Percentiles rank a stretch among this genome's conserved stretches.
phyloP scores from a whole-genome alignment of 106 monocot species.

The Acanthochlamys bracteata region DNA sequence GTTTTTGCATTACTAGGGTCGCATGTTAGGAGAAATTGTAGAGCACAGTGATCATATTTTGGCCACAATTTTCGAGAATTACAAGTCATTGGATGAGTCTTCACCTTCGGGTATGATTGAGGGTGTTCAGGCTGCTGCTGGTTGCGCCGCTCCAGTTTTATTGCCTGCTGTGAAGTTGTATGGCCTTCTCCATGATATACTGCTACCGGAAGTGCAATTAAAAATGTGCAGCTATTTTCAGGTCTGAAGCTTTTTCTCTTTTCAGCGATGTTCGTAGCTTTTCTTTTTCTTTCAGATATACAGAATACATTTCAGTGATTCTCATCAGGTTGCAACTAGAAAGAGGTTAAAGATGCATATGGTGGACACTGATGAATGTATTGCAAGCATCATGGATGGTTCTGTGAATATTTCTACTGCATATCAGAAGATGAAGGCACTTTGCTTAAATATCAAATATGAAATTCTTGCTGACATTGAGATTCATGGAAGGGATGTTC shows the following conservation, averaged over 20 bases:
- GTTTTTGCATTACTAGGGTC: constrained; percentile 46
- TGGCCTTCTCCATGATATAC: constrained; percentile 82
- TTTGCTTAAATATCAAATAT: constrained; percentile 73
- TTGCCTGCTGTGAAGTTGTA: constrained; percentile 80
- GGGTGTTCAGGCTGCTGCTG: constrained; percentile 54
- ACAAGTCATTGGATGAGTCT: constrained; percentile 90
- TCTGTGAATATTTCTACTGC: constrained; percentile 47
- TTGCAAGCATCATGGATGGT: constrained; percentile 54
- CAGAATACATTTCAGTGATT: too few species aligned
- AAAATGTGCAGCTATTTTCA: constrained; percentile 88
- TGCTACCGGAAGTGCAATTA: constrained; percentile 82
- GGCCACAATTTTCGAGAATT: constrained; percentile 76
- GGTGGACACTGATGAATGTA: constrained; percentile 79
- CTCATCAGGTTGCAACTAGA: constrained; percentile 68
- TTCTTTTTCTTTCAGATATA: too few species aligned
- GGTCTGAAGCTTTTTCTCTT: constrained; percentile 19
- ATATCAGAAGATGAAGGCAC: constrained; percentile 75
- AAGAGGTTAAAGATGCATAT: constrained; percentile 77
- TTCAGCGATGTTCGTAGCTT: too few species aligned
- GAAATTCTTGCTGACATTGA: constrained; percentile 93
- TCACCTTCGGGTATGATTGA: constrained; percentile 64
- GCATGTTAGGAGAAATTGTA: constrained; percentile 82
- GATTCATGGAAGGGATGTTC: constrained; percentile 74
- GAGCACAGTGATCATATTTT: constrained; percentile 77
- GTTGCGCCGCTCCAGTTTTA: constrained; percentile 67